Conservation (phyloP, 495 filamentous ascomycete genomes). For the Glarea lozoyensis region DNA sequence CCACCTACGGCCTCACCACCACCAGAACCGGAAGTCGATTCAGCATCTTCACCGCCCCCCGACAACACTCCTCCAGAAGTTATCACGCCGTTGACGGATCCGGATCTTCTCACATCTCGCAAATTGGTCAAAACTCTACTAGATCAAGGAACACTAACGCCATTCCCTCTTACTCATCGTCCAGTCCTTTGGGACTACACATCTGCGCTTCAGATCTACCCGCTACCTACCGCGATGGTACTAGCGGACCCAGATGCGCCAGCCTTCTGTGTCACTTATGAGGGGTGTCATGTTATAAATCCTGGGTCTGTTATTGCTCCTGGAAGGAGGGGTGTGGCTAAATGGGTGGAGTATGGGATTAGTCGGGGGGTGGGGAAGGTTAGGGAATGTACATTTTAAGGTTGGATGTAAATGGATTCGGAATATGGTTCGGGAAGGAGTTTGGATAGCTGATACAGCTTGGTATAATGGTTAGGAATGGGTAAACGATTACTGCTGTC, state of each 20-base stretch:
- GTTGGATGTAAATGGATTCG: neutral
- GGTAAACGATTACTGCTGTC: too few relatives aligned
- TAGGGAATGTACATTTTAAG: conserved; percentile 17
- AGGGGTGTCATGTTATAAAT: conserved; percentile 95
- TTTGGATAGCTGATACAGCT: too few relatives aligned
- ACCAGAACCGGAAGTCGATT: conserved; percentile 13
- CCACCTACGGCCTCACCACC: neutral
- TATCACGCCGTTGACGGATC: conserved; percentile 18
- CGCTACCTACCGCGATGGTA: conserved; percentile 74
- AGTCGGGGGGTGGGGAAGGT: conserved; percentile 23
- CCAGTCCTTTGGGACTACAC: conserved; percentile 88
- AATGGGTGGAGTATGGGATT: conserved; percentile 83
- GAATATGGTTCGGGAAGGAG: too few relatives aligned
- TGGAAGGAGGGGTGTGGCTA: conserved; percentile 50
- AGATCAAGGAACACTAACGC: conserved; percentile 83
- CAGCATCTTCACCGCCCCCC: conserved; percentile 39
- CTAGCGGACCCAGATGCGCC: conserved; percentile 72
- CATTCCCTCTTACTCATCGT: conserved; percentile 66
- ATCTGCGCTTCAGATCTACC: conserved; percentile 66
- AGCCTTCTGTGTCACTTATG: conserved; percentile 79
- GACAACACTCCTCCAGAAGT: too few relatives aligned
- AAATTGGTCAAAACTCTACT: conserved; percentile 85
- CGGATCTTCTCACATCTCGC: conserved; percentile 52
- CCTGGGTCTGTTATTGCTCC: conserved; percentile 65
- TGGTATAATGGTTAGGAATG: too few relatives aligned